Conservation (phyloP, 2,329 filamentous ascomycete species). For the Botrytis squamosa region DNA sequence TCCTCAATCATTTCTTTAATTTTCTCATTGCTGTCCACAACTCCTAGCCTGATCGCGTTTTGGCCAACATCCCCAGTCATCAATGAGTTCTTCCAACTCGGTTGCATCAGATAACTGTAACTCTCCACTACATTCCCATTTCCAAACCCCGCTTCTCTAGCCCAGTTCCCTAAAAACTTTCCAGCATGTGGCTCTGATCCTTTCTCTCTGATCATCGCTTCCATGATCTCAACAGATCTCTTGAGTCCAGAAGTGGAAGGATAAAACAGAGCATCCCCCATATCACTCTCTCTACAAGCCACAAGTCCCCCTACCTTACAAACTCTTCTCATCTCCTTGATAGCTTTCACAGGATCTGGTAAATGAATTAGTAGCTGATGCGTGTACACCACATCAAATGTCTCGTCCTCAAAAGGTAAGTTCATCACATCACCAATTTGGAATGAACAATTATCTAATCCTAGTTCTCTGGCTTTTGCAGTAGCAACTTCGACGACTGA, state of each 20-base stretch:
- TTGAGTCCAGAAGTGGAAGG: background rate
- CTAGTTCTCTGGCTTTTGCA: background rate
- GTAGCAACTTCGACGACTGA: background rate
- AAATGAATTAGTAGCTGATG: conserved; percentile 20
- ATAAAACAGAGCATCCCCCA: conserved; percentile 12
- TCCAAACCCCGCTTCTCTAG: conserved; percentile 9
- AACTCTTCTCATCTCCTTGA: conserved; percentile 18
- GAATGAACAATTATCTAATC: conserved; percentile 11
- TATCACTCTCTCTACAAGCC: conserved; percentile 17
- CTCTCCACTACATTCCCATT: conserved; percentile 1
- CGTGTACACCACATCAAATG: conserved; percentile 20
- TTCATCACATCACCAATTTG: conserved; percentile 18
- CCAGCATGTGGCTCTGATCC: conserved; percentile 9
- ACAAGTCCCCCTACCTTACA: conserved; percentile 16
- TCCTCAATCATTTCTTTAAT: background rate
- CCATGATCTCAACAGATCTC: background rate
- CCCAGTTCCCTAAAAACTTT: conserved; percentile 13
- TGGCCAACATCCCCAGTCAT: conserved; percentile 4
- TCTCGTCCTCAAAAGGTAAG: conserved; percentile 12
- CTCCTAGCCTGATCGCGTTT: background rate
- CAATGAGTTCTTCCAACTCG: conserved; percentile 4
- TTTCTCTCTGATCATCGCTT: conserved; percentile 15
- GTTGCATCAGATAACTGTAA: conserved; percentile 18
- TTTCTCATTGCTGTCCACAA: conserved; percentile 9
- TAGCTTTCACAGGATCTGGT: background rate